Evolutionary conservation across 345 rosid genomes (phyloP).

Genomic region (Trapa incisa): DNA sequence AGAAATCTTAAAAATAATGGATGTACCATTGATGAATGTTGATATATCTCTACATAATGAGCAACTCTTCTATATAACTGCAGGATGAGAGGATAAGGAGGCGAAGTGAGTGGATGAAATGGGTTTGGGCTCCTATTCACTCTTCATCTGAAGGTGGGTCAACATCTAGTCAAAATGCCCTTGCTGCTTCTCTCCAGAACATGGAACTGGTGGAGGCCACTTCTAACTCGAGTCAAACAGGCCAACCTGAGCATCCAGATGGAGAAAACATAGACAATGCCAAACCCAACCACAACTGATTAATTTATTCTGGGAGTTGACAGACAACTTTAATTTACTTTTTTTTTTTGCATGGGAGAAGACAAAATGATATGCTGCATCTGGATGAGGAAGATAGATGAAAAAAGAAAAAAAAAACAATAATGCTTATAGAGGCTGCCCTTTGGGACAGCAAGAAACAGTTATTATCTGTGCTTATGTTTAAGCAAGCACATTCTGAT

Average conservation of each 20-base stretch:
- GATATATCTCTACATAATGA: not conserved
- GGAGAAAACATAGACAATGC: not conserved
- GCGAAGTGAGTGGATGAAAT: conserved; percentile 42
- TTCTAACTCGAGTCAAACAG: conserved; percentile 9
- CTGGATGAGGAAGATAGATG: conserved; percentile 1
- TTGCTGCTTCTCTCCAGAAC: conserved; percentile 25
- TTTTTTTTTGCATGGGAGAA: not conserved
- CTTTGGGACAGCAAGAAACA: not conserved
- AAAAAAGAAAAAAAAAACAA: not conserved
- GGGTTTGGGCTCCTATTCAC: conserved; percentile 17
- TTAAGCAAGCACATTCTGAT: not conserved
- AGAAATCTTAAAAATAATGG: too few relatives aligned
- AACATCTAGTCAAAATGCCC: conserved; percentile 14
- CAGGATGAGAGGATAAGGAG: conserved; percentile 51
- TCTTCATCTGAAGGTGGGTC: conserved; percentile 16
- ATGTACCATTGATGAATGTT: not conserved
- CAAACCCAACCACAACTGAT: not conserved
- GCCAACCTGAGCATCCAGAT: conserved; percentile 7
- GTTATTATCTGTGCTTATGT: not conserved
- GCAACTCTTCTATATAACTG: conserved; percentile 3
- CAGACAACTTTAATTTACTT: not conserved
- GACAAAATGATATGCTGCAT: not conserved
- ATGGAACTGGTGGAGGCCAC: conserved; percentile 21
- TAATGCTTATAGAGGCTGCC: not conserved
- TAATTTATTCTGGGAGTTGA: not conserved